Base-by-base conservation (phyloP, 352 stramenopile species). In the Globisporangium cystogenes region DNA sequence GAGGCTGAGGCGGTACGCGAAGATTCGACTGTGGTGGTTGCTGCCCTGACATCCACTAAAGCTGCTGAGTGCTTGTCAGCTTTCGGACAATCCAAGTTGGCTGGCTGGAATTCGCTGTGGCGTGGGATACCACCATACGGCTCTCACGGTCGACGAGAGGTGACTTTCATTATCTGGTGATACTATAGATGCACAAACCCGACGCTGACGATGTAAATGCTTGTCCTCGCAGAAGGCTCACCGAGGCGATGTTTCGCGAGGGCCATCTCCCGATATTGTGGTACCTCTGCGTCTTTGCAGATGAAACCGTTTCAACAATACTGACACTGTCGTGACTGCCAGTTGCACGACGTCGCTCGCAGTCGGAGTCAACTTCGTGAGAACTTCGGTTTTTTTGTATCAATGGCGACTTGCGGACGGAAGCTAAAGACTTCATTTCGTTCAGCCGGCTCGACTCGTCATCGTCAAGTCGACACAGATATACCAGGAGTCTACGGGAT, bases 301-400 rank as follows among this genome's bases (percentile, higher is more conserved):
- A n/a, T n/a, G n/a, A n/a, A n/a, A n/a, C n/a, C n/a, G n/a, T n/a
- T n/a, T n/a, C n/a, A n/a, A n/a, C n/a, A n/a, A n/a, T n/a, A 6
- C 14, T 39, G 33, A 39, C 33, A 6, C 14, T 18, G 12, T 1
- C 5, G 31, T 14, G 3, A 20, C 27, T 56, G 12, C 7, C 24
- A 76, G 67, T 48, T 76, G 57, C 18, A 82, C 68, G 5, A 76
- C 53, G 24, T 64, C 64, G 12, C 59, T 79, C 20, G 70, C 70
- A 18, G 61, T 79, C 6, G 70, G 67, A 33, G 60, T 79, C 14
- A 79, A 79, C 46, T 51, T 79, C 53, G 70, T 79, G 43, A n/a
- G 55, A 36, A 24, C 23, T 21, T 7, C 20, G 10, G n/a, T n/a
- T 11, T 57, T n/a, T 36, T 16, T 23, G 18, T 7, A 37, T 20